phyloP scores from a whole-genome alignment of 2,329 filamentous ascomycete genomes.

The Aspergillus sp. region DNA sequence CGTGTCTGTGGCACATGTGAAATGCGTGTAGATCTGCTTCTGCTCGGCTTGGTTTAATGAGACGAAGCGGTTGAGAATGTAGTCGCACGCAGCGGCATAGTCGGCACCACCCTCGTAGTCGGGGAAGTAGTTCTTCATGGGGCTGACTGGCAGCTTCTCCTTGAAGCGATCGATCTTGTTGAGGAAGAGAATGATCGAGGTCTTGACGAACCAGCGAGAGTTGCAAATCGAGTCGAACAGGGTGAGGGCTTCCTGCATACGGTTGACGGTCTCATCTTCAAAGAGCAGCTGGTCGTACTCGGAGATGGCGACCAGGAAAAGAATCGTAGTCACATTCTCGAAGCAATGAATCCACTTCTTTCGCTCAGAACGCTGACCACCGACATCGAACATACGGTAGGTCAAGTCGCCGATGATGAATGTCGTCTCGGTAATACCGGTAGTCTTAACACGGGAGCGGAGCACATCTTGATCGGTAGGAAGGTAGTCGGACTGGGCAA shows the following conservation, averaged over 20 bases:
- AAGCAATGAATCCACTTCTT: slow-evolving; percentile 99
- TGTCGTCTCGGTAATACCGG: slow-evolving; percentile 94
- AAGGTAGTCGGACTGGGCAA: slow-evolving; percentile 88
- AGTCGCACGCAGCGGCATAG: slow-evolving; percentile 94
- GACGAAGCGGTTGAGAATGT: slow-evolving; percentile 98
- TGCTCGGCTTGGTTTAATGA: slow-evolving; percentile 98
- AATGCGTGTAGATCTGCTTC: slow-evolving; percentile 99
- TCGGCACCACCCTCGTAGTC: slow-evolving; percentile 90
- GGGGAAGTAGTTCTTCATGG: slow-evolving; percentile 77
- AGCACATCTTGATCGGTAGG: slow-evolving; percentile 95
- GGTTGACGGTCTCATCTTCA: slow-evolving; percentile 90
- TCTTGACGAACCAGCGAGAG: slow-evolving; percentile 74
- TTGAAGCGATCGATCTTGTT: slow-evolving; percentile 79
- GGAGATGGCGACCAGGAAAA: slow-evolving; percentile 95
- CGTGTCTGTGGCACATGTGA: slow-evolving; percentile 97
- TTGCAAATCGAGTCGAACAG: slow-evolving; percentile 76
- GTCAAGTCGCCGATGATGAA: slow-evolving; percentile 95
- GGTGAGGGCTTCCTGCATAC: slow-evolving; percentile 73
- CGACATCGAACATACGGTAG: slow-evolving; percentile 97
- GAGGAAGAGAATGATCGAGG: slow-evolving; percentile 72
- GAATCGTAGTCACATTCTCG: slow-evolving; percentile 95
- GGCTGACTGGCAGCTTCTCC: slow-evolving; percentile 73
- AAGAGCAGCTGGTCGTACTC: slow-evolving; percentile 96
- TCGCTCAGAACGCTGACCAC: slow-evolving; percentile 91
- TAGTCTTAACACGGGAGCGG: slow-evolving; percentile 95